Conservation (phyloP, 371 early-diverging fungal species). For the Choanephora cucurbitarum region DNA sequence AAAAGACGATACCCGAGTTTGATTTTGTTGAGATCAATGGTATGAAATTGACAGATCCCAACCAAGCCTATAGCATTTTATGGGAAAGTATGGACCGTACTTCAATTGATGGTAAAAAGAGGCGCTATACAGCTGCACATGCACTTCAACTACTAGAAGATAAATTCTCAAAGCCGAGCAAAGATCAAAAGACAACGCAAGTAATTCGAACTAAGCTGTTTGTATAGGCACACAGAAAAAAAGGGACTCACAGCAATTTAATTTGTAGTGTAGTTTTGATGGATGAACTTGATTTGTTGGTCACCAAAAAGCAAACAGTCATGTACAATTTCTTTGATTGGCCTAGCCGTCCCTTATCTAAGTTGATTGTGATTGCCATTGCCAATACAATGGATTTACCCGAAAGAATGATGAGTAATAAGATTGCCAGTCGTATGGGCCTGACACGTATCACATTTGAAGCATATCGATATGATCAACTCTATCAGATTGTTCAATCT, state of each 20-base stretch:
- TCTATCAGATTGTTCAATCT: slow-evolving; percentile 81
- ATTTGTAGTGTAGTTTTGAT: slow-evolving; percentile 82
- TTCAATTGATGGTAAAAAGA: slow-evolving; percentile 24
- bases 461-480: slow-evolving; percentile 85
- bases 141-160: slow-evolving; percentile 76
- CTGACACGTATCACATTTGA: slow-evolving; percentile 87
- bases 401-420: slow-evolving; percentile 90
- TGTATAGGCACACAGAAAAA: background rate
- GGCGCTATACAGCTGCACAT: slow-evolving; percentile 71
- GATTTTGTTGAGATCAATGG: slow-evolving; percentile 94
- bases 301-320: slow-evolving; percentile 90
- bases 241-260: slow-evolving; percentile 8
- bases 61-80: slow-evolving; percentile 81
- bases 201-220: slow-evolving; percentile 1
- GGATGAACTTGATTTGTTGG: slow-evolving; percentile 97
- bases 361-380: slow-evolving; percentile 91
- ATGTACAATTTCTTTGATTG: slow-evolving; percentile 99
- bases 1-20: slow-evolving; percentile 68
- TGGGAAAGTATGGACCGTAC: slow-evolving; percentile 71
- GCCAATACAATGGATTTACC: slow-evolving; percentile 99
- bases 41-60: slow-evolving; percentile 93
- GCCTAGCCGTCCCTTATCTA: slow-evolving; percentile 84
- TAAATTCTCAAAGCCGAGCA: slow-evolving; percentile 58
- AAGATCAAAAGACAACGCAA: slow-evolving; percentile 46
- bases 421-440: slow-evolving; percentile 92